These are phyloP conservation scores for Eurotiales sp. DNA, from an alignment of 2,329 filamentous ascomycete genomes.

Conservation along the genomic window DNA sequence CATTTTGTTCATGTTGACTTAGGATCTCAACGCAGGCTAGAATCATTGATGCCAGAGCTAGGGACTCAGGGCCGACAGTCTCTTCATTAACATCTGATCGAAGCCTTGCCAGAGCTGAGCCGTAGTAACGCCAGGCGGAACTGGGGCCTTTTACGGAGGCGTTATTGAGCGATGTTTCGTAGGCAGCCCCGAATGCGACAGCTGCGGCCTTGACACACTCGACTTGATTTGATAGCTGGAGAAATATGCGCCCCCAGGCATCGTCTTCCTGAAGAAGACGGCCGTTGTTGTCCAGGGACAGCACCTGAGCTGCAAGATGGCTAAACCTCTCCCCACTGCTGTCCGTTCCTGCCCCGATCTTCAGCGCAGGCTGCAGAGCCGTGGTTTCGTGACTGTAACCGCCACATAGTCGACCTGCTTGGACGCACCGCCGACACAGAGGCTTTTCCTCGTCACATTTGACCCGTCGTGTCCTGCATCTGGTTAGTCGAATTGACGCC, in stretches of 20 bases:
- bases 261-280: background rate
- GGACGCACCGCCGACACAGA: background rate
- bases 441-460: constrained; percentile 2
- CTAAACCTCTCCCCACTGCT: background rate
- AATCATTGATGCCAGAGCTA: background rate
- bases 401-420: background rate
- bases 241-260: background rate
- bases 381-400: background rate
- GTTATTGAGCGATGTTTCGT: background rate
- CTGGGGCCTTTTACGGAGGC: background rate
- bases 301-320: background rate
- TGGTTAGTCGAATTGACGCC: background rate
- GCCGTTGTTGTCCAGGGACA: background rate
- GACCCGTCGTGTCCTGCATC: background rate
- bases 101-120: background rate
- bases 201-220: background rate
- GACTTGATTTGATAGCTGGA: background rate
- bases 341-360: background rate
- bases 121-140: background rate
- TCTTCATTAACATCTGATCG: background rate
- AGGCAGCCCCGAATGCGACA: background rate
- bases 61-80: background rate
- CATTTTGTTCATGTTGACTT: background rate
- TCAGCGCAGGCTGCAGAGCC: background rate
- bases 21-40: background rate